Evolutionary conservation across 352 stramenopile genomes (phyloP), one percentile per base, ranked within the genome.

Genomic region (Globisporangium recalcitrans): DNA sequence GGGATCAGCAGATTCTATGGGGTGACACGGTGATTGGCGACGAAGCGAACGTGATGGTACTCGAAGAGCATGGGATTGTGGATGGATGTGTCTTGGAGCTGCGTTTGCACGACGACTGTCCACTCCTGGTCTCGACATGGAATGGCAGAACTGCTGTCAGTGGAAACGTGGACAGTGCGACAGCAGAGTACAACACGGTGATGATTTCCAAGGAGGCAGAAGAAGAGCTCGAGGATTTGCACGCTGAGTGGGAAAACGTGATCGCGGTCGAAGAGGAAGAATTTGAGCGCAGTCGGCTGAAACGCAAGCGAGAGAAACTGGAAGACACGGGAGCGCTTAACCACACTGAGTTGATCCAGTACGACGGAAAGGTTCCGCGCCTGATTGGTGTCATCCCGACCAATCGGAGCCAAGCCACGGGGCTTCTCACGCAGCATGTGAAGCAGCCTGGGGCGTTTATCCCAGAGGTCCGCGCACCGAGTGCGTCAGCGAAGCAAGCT

Each of bases 181-280:
- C 27, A 21, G 27, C 34, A n/a, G 83, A 90, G 70, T 93, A 93
- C 66, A 90, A 88, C 51, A 93, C 83, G 3, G 67, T 93, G 4
- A 80, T 91, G 56, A 93, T 93, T 57, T 91, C 81, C 7, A 93
- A 93, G 63, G 83, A 93, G 52, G 83, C 83, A 7, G 74, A 86
- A 52, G 83, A 93, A 74, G 81, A 93, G 4, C 57, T 91, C 7
- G 74, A 90, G 29, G 83, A 93, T 31, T 67, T 77, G 40, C 77
- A 89, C 24, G 79, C 89, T 48, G 83, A 93, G 38, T 83, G 70
- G 70, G 73, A 82, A 38, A 85, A 83, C 36, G 71, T 88, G 4
- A 68, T 82, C 22, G 68, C 71, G 29, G 72, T 72, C 3, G 82
- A 89, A 52, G 80, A 88, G 53, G 65, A 79, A 55, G 76, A 78